Evolutionary conservation across 2,329 filamentous ascomycete genomes (phyloP).

Genomic region (Apiospora marii): DNA sequence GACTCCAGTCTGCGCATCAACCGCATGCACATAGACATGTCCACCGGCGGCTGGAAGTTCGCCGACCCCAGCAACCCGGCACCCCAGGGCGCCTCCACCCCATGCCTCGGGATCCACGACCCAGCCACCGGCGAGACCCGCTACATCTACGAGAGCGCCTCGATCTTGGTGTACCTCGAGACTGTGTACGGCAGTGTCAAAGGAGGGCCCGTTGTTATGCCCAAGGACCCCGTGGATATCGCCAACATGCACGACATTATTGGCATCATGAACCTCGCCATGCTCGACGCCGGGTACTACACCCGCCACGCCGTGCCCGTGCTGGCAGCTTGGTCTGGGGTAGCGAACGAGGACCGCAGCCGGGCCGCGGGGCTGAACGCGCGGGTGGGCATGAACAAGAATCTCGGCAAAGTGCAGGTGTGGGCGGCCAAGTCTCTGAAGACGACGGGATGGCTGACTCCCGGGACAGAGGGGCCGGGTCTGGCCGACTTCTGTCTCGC

Average conservation of each 20-base stretch:
- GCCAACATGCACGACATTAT: slow-evolving; percentile 31
- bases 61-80: not conserved
- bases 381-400: slow-evolving; percentile 26
- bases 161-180: not conserved
- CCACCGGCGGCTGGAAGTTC: not conserved
- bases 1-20: slow-evolving; percentile 1
- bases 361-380: slow-evolving; percentile 28
- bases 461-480: slow-evolving; percentile 31
- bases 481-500: slow-evolving; percentile 33
- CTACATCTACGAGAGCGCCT: slow-evolving; percentile 17
- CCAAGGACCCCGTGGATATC: slow-evolving; percentile 19
- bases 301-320: slow-evolving; percentile 31
- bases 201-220: not conserved
- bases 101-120: slow-evolving; percentile 12
- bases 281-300: slow-evolving; percentile 28
- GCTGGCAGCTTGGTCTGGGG: slow-evolving; percentile 26
- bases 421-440: slow-evolving; percentile 28
- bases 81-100: not conserved
- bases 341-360: slow-evolving; percentile 31
- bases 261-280: slow-evolving; percentile 27
- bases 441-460: slow-evolving; percentile 34
- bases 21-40: slow-evolving; percentile 8
- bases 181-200: not conserved
- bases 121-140: not conserved
- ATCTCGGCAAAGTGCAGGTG: slow-evolving; percentile 29